Percentiles rank a stretch among this genome's conserved stretches.
phyloP scores from a whole-genome alignment of 1,284 basidiomycete species.

The Fomitopsis schrenkii region DNA sequence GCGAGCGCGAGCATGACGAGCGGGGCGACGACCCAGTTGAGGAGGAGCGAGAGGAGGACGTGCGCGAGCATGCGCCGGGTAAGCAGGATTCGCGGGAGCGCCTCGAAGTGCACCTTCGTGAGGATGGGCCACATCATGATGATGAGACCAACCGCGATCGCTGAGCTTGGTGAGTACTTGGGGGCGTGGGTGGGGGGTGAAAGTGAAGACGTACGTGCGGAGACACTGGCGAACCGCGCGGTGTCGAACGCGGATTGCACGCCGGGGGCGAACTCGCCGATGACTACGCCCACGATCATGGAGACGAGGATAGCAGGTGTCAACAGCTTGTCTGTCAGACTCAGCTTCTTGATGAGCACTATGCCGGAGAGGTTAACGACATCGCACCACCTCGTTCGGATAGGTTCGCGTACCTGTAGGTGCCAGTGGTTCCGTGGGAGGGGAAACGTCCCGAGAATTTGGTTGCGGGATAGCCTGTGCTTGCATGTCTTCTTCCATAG shows the following conservation, averaged over 20 bases:
- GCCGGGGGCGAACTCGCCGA: slow-evolving; percentile 59
- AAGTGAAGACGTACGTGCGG: slow-evolving; percentile 45
- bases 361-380: background rate
- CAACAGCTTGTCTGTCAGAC: slow-evolving; percentile 63
- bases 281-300: slow-evolving; percentile 80
- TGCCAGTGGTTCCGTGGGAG: background rate
- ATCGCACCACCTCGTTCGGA: background rate
- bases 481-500: background rate
- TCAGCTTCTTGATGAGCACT: slow-evolving; percentile 44
- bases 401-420: background rate
- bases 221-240: slow-evolving; percentile 50
- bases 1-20: slow-evolving; percentile 81
- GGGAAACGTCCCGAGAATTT: background rate
- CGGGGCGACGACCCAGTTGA: slow-evolving; percentile 85
- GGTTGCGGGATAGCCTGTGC: background rate
- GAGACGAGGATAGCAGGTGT: slow-evolving; percentile 69
- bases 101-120: slow-evolving; percentile 79
- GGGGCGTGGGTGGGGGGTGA: slow-evolving; percentile 15
- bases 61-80: slow-evolving; percentile 66
- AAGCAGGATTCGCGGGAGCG: slow-evolving; percentile 55
- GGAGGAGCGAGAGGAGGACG: slow-evolving; percentile 61
- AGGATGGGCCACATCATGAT: slow-evolving; percentile 92
- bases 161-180: slow-evolving; percentile 34
- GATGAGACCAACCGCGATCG: slow-evolving; percentile 73
- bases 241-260: slow-evolving; percentile 53